Percentiles rank a stretch among this genome's conserved stretches.
Evolutionary conservation across 306 rosid genomes (phyloP).

Genomic region (Cucumis cinereus): DNA sequence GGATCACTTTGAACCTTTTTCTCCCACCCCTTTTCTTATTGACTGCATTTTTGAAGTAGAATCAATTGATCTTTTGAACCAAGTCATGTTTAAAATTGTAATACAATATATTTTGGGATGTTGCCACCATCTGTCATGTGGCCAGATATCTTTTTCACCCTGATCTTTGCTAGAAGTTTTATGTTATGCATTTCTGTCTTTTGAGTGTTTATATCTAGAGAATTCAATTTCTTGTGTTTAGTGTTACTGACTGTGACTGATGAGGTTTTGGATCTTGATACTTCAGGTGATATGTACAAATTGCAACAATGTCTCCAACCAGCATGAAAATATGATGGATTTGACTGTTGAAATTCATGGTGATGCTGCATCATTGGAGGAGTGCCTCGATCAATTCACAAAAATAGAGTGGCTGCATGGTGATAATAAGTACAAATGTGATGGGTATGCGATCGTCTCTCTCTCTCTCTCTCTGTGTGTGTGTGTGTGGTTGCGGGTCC

Average conservation of each 20-base stretch:
- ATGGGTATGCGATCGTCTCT: slow-evolving; percentile 48
- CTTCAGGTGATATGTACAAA: slow-evolving; percentile 75
- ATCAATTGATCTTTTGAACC: background rate
- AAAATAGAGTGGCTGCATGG: slow-evolving; percentile 77
- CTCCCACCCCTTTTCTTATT: background rate
- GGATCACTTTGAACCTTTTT: background rate
- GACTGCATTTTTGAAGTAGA: background rate
- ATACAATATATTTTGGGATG: background rate
- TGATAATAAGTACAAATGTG: slow-evolving; percentile 93
- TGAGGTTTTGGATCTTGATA: background rate
- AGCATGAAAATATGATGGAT: slow-evolving; percentile 95
- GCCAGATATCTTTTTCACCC: background rate
- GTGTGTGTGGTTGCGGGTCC: background rate
- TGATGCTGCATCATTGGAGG: slow-evolving; percentile 82
- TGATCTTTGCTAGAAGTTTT: background rate
- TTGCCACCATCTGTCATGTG: background rate
- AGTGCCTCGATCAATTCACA: slow-evolving; percentile 91
- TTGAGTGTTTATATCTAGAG: background rate
- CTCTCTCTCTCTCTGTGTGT: background rate
- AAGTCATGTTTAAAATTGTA: background rate
- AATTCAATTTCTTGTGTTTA: slow-evolving; percentile 7
- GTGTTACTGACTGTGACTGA: background rate
- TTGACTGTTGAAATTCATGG: slow-evolving; percentile 97
- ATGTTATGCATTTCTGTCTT: background rate
- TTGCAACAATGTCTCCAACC: slow-evolving; percentile 68